Percentiles rank a stretch among this genome's conserved stretches.
Evolutionary conservation across 1,139 yeast genomes (phyloP).

Genomic region (Kurtzmaniella quercitrusa): DNA sequence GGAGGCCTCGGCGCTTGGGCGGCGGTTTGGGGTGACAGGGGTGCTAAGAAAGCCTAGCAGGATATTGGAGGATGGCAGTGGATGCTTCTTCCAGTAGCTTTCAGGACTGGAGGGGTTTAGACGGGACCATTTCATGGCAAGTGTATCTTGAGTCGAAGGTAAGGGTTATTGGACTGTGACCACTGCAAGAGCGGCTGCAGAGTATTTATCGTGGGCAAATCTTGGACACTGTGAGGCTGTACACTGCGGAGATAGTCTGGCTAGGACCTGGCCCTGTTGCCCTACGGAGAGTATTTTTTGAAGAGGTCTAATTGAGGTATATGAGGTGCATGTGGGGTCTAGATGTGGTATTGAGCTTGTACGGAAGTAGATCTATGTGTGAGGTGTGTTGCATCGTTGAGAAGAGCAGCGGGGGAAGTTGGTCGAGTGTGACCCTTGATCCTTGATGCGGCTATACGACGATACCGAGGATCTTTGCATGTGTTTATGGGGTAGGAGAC

Average conservation of each 20-base stretch:
- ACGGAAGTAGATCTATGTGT: background rate
- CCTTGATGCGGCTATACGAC: too few species aligned
- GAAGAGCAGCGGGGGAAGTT: background rate
- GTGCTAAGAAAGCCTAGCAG: background rate
- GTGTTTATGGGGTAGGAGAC: too few species aligned
- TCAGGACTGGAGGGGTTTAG: background rate
- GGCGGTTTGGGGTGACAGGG: background rate
- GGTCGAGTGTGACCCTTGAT: too few species aligned
- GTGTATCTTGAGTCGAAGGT: background rate
- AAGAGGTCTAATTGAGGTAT: too few species aligned
- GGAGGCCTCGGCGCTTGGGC: background rate
- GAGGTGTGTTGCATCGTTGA: background rate
- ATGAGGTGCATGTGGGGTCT: too few species aligned
- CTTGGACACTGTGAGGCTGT: too few species aligned
- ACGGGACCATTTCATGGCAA: constrained; percentile 1
- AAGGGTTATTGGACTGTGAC: background rate
- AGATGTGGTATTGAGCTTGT: background rate
- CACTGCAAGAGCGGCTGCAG: background rate
- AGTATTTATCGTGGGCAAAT: background rate
- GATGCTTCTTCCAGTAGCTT: constrained; percentile 1
- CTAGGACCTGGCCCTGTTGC: too few species aligned
- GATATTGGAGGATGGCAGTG: background rate
- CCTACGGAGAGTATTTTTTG: too few species aligned
- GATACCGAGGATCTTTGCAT: too few species aligned
- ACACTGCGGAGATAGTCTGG: too few species aligned